A percentile compares a stretch with the other conserved stretches of the same genome.
Evolutionary conservation across 1,284 basidiomycete species (phyloP).

Genomic region (Exobasidium cylindrosporum): DNA sequence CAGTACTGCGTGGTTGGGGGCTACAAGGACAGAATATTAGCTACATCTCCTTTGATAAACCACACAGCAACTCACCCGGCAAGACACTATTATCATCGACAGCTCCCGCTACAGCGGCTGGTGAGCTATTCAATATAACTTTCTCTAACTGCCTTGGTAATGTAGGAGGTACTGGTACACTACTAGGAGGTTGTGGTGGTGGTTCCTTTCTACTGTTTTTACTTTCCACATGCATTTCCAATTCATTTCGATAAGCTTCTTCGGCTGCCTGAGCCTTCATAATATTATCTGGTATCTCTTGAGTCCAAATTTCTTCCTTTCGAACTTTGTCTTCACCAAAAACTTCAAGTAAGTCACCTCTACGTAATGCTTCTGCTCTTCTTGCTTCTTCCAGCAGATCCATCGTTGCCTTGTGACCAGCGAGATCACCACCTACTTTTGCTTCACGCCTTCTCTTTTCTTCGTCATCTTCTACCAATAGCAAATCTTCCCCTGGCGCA

Average conservation of each 20-base stretch:
- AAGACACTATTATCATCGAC: conserved; percentile 89
- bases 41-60: too few relatives aligned
- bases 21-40: too few relatives aligned
- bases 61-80: conserved; percentile 58
- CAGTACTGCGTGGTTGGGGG: conserved; percentile 89
- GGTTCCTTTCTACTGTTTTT: conserved; percentile 13
- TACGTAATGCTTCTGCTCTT: conserved; percentile 28
- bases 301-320: conserved; percentile 52
- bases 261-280: conserved; percentile 51
- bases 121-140: conserved; percentile 75
- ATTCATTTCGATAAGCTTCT: conserved; percentile 39
- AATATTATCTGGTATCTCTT: conserved; percentile 54
- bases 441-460: conserved; percentile 1
- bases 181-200: not conserved
- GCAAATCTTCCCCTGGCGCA: conserved; percentile 44
- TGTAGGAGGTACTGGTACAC: conserved; percentile 60
- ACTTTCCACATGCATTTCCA: conserved; percentile 22
- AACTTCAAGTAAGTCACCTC: conserved; percentile 42
- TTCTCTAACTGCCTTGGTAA: conserved; percentile 89
- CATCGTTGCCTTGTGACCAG: conserved; percentile 25
- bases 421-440: not conserved
- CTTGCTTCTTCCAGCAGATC: conserved; percentile 38
- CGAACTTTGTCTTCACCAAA: conserved; percentile 37
- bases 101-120: conserved; percentile 31
- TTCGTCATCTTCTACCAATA: conserved; percentile 19